Conservation (phyloP, 371 early-diverging fungal species). For the Mortierella sp. region DNA sequence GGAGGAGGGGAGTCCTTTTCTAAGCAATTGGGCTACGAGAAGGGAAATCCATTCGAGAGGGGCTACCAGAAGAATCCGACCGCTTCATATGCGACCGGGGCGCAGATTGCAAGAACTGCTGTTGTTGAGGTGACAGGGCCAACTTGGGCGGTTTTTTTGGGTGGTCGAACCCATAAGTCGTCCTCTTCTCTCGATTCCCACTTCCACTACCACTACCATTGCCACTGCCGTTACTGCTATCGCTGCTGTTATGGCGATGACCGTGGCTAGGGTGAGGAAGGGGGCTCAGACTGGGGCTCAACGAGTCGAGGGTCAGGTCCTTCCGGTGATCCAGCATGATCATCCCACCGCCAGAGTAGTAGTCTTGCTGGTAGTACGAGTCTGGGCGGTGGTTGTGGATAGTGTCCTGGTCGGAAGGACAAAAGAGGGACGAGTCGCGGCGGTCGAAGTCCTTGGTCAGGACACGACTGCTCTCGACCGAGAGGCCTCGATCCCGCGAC, state of each 20-base stretch:
- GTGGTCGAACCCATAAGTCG: not conserved
- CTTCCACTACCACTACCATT: not conserved
- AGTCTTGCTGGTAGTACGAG: slow-evolving; percentile 22
- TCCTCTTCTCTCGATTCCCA: not conserved
- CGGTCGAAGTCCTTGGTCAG: slow-evolving; percentile 38
- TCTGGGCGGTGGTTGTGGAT: not conserved
- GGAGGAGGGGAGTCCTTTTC: not conserved
- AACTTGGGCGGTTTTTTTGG: slow-evolving; percentile 1
- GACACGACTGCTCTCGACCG: slow-evolving; percentile 44
- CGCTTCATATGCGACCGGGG: not conserved
- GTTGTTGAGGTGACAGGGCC: not conserved
- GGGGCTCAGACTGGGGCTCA: too few species aligned
- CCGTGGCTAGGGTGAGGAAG: too few species aligned
- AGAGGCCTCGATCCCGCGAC: slow-evolving; percentile 30
- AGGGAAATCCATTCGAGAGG: not conserved
- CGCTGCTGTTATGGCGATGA: not conserved
- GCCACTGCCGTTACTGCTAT: too few species aligned
- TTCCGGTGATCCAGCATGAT: slow-evolving; percentile 5
- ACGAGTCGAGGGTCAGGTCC: too few species aligned
- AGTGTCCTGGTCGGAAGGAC: not conserved
- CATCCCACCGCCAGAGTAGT: slow-evolving; percentile 10
- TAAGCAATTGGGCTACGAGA: not conserved
- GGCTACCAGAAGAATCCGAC: not conserved
- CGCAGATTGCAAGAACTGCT: slow-evolving; percentile 1
- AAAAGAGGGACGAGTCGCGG: slow-evolving; percentile 25